Percentiles rank a stretch among this genome's conserved stretches.
Evolutionary conservation across 352 stramenopile species (phyloP).

Genomic region (Globisporangium recalcitrans): DNA sequence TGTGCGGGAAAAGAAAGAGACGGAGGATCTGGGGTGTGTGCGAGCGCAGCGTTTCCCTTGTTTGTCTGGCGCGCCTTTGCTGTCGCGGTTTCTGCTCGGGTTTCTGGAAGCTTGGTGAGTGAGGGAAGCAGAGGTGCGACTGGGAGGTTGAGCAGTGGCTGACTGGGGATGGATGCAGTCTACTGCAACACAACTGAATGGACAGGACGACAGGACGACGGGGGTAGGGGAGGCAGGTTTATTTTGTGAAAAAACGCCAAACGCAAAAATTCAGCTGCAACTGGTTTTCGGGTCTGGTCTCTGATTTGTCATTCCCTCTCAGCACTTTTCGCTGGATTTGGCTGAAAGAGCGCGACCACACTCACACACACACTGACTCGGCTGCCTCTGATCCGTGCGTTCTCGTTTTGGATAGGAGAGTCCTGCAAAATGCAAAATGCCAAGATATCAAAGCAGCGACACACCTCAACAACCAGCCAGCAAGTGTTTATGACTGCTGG

Average conservation of each 20-base stretch:
- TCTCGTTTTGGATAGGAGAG: too few relatives aligned
- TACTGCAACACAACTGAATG: not conserved
- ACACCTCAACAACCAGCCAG: too few relatives aligned
- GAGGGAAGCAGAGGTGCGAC: not conserved
- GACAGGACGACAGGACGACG: not conserved
- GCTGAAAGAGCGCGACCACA: not conserved
- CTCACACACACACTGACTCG: too few relatives aligned
- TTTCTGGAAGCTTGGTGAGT: not conserved
- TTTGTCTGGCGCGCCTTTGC: not conserved
- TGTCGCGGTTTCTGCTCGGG: not conserved
- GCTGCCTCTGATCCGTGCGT: too few relatives aligned
- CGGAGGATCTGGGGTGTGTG: not conserved
- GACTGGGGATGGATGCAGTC: not conserved
- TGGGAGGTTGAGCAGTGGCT: too few relatives aligned
- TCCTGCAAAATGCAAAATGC: too few relatives aligned
- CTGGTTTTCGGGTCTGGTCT: not conserved
- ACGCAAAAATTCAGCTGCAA: not conserved
- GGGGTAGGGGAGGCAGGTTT: not conserved
- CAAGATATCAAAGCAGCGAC: too few relatives aligned
- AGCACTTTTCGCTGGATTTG: not conserved
- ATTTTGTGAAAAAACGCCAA: not conserved
- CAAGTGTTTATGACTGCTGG: too few relatives aligned
- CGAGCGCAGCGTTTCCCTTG: not conserved
- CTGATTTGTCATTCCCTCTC: not conserved
- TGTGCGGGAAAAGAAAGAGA: not conserved